Conservation (phyloP, 805 yeast genomes). For the Schizosaccharomyces octosporus region DNA sequence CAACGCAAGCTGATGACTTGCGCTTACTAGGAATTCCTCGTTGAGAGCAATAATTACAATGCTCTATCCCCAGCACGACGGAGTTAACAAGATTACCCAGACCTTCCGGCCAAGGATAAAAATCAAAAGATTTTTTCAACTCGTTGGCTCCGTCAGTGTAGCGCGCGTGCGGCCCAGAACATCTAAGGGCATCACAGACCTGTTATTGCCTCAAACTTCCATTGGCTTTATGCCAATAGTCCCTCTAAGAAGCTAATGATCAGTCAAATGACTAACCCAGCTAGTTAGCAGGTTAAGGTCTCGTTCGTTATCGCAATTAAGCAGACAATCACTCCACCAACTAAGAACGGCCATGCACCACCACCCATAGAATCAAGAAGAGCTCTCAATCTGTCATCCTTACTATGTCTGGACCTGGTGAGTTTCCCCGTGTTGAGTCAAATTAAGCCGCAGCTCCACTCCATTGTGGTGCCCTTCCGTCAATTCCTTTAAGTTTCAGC, state of each 20-base stretch:
- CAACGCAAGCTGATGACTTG: slow-evolving; percentile 24
- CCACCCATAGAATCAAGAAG: too few species aligned
- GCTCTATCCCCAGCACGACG: slow-evolving; percentile 19
- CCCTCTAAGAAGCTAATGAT: slow-evolving; percentile 16
- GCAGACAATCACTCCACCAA: too few species aligned
- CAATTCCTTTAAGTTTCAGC: too few species aligned
- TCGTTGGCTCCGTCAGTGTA: slow-evolving; percentile 25
- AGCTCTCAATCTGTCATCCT: too few species aligned
- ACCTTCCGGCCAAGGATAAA: slow-evolving; percentile 17
- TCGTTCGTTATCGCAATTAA: slow-evolving; percentile 26
- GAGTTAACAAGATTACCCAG: slow-evolving; percentile 21
- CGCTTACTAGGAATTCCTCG: slow-evolving; percentile 25
- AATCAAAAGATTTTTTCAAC: slow-evolving; percentile 8
- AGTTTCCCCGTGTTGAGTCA: too few species aligned
- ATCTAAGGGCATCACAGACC: slow-evolving; percentile 25
- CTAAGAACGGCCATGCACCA: too few species aligned
- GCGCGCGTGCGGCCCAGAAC: slow-evolving; percentile 26
- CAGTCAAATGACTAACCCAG: slow-evolving; percentile 15
- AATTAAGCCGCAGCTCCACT: too few species aligned
- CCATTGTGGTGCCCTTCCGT: too few species aligned
- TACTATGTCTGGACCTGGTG: too few species aligned
- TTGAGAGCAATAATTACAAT: slow-evolving; percentile 22
- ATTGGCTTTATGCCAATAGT: slow-evolving; percentile 19
- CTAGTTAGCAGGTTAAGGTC: slow-evolving; percentile 23
- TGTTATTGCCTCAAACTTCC: slow-evolving; percentile 23